Evolutionary conservation across 306 rosid species (phyloP).

Genomic region (Pterocarpus macrocarpus): DNA sequence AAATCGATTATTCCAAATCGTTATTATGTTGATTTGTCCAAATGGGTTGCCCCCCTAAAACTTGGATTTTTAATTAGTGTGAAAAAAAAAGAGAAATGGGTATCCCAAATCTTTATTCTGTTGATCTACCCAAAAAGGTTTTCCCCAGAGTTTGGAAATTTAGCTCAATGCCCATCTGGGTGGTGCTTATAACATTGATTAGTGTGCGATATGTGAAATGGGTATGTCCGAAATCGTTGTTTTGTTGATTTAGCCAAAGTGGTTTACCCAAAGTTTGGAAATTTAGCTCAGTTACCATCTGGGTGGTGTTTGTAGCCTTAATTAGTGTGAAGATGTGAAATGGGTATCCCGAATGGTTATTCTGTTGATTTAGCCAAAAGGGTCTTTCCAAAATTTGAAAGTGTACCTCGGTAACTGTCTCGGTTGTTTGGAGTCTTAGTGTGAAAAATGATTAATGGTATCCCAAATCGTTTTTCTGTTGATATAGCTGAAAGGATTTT

Average conservation of each 20-base stretch:
- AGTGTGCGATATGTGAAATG: neutral
- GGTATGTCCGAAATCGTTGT: neutral
- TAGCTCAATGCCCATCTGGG: constrained; percentile 24
- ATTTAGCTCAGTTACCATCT: neutral
- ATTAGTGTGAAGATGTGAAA: constrained; percentile 14
- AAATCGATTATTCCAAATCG: neutral
- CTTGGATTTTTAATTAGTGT: constrained; percentile 17
- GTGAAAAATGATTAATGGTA: neutral
- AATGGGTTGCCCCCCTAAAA: constrained; percentile 1
- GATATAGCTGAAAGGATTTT: neutral
- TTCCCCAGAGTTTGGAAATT: constrained; percentile 19
- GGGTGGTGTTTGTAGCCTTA: neutral
- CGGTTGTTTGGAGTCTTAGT: constrained; percentile 9
- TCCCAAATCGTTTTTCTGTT: neutral
- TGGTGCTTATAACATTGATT: constrained; percentile 26
- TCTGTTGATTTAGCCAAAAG: constrained; percentile 14
- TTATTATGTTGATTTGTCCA: neutral
- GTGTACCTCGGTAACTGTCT: neutral
- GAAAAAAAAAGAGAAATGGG: neutral
- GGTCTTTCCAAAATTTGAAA: constrained; percentile 5
- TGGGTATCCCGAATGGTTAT: constrained; percentile 1
- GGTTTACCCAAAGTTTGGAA: neutral
- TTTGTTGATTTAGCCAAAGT: neutral
- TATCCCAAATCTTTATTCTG: neutral
- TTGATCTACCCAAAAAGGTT: neutral